phyloP scores from a whole-genome alignment of 2,329 filamentous ascomycete genomes.

The Seiridium unicorne region DNA sequence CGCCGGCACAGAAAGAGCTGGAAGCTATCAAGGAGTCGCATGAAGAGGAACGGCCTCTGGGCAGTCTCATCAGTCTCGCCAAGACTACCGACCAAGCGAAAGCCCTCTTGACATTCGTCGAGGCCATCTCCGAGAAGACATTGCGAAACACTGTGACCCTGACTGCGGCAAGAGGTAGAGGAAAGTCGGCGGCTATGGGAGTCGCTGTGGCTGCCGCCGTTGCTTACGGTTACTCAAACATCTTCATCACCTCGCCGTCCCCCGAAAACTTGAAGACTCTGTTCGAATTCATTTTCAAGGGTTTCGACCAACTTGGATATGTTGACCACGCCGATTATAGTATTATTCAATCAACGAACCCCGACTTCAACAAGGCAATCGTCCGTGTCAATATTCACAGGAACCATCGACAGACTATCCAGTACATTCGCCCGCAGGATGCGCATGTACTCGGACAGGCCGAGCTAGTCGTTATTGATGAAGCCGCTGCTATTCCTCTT shows the following conservation, averaged over 20 bases:
- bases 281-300: slow-evolving; percentile 98
- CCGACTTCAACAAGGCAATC: slow-evolving; percentile 98
- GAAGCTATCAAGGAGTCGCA: slow-evolving; percentile 84
- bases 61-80: slow-evolving; percentile 78
- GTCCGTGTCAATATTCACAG: slow-evolving; percentile 94
- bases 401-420: slow-evolving; percentile 94
- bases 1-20: slow-evolving; percentile 71
- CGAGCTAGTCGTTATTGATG: slow-evolving; percentile 93
- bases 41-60: slow-evolving; percentile 81
- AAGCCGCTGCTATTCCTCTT: slow-evolving; percentile 92
- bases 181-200: slow-evolving; percentile 94
- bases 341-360: slow-evolving; percentile 96
- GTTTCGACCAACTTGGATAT: slow-evolving; percentile 91
- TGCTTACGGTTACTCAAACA: slow-evolving; percentile 96
- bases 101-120: slow-evolving; percentile 93
- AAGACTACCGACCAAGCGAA: slow-evolving; percentile 95
- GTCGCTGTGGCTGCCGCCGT: slow-evolving; percentile 92
- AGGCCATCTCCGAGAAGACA: slow-evolving; percentile 95
- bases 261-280: slow-evolving; percentile 98
- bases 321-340: slow-evolving; percentile 96
- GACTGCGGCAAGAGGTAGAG: slow-evolving; percentile 89
- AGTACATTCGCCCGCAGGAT: slow-evolving; percentile 97
- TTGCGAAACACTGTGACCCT: slow-evolving; percentile 89
- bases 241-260: slow-evolving; percentile 97
- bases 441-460: slow-evolving; percentile 93